Conservation (phyloP, 495 filamentous ascomycete genomes). For the Neurospora cerealis region DNA sequence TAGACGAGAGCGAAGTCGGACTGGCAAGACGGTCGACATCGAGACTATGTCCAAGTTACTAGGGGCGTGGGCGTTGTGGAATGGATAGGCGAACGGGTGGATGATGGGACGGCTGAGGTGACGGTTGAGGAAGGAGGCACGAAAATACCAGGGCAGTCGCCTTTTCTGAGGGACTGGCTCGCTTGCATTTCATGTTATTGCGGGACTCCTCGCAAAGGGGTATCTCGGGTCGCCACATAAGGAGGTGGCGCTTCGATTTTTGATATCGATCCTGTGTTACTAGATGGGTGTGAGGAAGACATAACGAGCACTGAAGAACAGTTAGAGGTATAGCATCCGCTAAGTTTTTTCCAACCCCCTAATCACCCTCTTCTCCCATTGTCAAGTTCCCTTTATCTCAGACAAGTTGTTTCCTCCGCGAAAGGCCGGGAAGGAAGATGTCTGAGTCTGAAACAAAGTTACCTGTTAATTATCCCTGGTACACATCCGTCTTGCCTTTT, state of each 20-base stretch:
- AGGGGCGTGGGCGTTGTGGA: neutral
- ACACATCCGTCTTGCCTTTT: neutral
- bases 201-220: neutral
- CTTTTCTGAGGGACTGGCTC: neutral
- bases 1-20: neutral
- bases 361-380: neutral
- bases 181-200: neutral
- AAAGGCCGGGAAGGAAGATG: neutral
- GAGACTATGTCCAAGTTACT: neutral
- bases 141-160: neutral
- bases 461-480: neutral
- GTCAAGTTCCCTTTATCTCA: neutral
- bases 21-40: neutral
- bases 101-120: neutral
- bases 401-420: neutral
- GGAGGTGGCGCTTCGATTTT: neutral
- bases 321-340: neutral
- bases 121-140: neutral
- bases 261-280: neutral
- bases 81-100: neutral
- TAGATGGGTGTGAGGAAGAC: neutral
- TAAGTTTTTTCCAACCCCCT: neutral
- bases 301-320: neutral
- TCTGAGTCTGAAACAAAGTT: neutral
- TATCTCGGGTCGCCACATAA: neutral